Evolutionary conservation across 768 basidiomycete genomes (phyloP).

Genomic region (Suillus variegatus): DNA sequence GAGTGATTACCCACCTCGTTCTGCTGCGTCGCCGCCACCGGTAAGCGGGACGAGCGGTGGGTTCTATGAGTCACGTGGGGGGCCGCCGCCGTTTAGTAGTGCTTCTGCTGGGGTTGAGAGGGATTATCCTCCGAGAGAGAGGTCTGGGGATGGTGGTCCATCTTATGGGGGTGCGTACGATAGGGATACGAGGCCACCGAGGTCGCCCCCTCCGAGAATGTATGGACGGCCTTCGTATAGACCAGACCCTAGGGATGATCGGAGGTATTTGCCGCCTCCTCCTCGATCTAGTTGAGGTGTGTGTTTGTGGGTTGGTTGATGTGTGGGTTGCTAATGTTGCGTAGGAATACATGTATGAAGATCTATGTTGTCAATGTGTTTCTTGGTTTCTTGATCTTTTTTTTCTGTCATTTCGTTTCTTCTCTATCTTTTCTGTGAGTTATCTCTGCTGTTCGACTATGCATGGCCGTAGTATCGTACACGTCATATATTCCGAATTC

Average conservation of each 20-base stretch:
- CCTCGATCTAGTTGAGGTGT: slow-evolving; percentile 12
- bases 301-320: background rate
- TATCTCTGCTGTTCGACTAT: background rate
- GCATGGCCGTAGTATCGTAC: background rate
- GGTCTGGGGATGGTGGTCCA: slow-evolving; percentile 19
- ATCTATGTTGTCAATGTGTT: background rate
- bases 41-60: slow-evolving; percentile 21
- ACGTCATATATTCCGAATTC: background rate
- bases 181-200: slow-evolving; percentile 32
- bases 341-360: background rate
- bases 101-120: slow-evolving; percentile 32
- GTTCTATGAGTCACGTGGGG: slow-evolving; percentile 34
- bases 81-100: slow-evolving; percentile 18
- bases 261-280: slow-evolving; percentile 37
- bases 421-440: background rate
- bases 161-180: slow-evolving; percentile 38
- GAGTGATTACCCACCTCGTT: slow-evolving; percentile 26
- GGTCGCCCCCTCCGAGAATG: slow-evolving; percentile 17
- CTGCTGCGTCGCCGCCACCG: slow-evolving; percentile 26
- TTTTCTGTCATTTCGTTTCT: background rate
- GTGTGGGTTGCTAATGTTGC: background rate
- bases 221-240: slow-evolving; percentile 18
- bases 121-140: slow-evolving; percentile 31
- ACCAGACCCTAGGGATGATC: slow-evolving; percentile 36
- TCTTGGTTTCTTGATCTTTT: background rate